Evolutionary conservation across 192 early-diverging fungal genomes (phyloP), one percentile per base, ranked within the genome.

Genomic region (Coemansia sp.): DNA sequence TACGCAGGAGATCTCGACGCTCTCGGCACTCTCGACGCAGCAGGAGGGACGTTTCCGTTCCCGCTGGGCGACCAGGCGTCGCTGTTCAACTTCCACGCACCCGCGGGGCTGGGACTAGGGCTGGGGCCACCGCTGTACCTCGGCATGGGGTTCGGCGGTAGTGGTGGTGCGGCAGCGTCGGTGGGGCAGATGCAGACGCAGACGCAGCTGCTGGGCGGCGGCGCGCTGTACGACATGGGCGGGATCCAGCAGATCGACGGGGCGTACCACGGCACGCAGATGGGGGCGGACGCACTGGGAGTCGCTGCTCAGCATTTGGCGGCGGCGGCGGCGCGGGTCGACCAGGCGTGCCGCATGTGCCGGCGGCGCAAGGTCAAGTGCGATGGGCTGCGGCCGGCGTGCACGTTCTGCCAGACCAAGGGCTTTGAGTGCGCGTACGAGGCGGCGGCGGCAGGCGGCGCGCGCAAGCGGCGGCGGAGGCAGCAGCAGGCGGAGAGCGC

Each of bases 291-390:
- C 8, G 56, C 29, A 31, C 15, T 54, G 14, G 37, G 42, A 0
- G 24, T 60, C 10, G 36, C 58, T 19, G 17, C 70, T 4, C 27
- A 31, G 29, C 27, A 31, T 12, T 15, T n/a, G 40, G 17, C 39
- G n/a, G 27, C 37, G 7, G n/a, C 61, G 3, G 57, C 65, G 17
- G 56, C 72, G 27, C 76, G 81, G 42, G 60, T 83, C 43, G 73
- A 75, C 59, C 81, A 74, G 65, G 84, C 84, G 20, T 85, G 84
- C 67, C 77, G 75, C 39, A 78, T 78, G 73, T 85, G 84, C 47
- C 84, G 84, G 24, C 78, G 79, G 15, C 79, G 79, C 69, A 85
- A 85, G 46, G 84, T 85, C 38, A 74, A 75, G 25, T 85, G 84
- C 61, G 76, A 85, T 54, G 84, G 84, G 15, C 45, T 10, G 46